Percentiles rank a stretch among this genome's conserved stretches.
These are phyloP conservation scores for Radiomyces spectabilis DNA, from an alignment of 192 early-diverging fungal species.

Conservation along the genomic window DNA sequence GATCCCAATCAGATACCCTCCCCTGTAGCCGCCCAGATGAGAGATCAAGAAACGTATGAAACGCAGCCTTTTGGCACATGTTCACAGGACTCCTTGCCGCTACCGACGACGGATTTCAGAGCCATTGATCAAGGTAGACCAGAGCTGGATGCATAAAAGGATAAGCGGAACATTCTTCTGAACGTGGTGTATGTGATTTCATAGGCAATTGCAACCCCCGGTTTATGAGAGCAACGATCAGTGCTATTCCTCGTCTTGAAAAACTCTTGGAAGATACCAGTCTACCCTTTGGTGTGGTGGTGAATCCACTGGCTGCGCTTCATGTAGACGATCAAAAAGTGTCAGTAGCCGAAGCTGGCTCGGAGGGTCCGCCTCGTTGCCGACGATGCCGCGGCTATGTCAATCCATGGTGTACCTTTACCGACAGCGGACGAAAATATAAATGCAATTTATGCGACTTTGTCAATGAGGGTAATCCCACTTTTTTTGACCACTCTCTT, in stretches of 20 bases:
- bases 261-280: slow-evolving; percentile 72
- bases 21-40: slow-evolving; percentile 75
- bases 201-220: slow-evolving; percentile 82
- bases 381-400: slow-evolving; percentile 89
- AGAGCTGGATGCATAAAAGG: background rate
- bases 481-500: background rate
- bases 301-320: slow-evolving; percentile 89
- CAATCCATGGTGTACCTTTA: slow-evolving; percentile 84
- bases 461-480: slow-evolving; percentile 62
- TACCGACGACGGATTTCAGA: slow-evolving; percentile 72
- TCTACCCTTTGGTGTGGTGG: slow-evolving; percentile 78
- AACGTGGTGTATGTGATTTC: background rate
- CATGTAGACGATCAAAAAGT: slow-evolving; percentile 72
- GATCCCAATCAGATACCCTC: slow-evolving; percentile 94
- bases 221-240: slow-evolving; percentile 84
- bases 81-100: slow-evolving; percentile 61
- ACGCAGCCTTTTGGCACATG: slow-evolving; percentile 67
- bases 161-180: background rate
- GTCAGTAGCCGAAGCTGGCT: slow-evolving; percentile 68
- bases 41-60: slow-evolving; percentile 66
- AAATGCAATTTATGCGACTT: slow-evolving; percentile 91
- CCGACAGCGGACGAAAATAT: slow-evolving; percentile 86
- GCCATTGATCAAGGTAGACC: slow-evolving; percentile 80
- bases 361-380: slow-evolving; percentile 83
- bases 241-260: slow-evolving; percentile 77